These are phyloP conservation scores for Myriosclerotinia duriaeana DNA, from an alignment of 2,329 filamentous ascomycete genomes.

Conservation along the genomic window DNA sequence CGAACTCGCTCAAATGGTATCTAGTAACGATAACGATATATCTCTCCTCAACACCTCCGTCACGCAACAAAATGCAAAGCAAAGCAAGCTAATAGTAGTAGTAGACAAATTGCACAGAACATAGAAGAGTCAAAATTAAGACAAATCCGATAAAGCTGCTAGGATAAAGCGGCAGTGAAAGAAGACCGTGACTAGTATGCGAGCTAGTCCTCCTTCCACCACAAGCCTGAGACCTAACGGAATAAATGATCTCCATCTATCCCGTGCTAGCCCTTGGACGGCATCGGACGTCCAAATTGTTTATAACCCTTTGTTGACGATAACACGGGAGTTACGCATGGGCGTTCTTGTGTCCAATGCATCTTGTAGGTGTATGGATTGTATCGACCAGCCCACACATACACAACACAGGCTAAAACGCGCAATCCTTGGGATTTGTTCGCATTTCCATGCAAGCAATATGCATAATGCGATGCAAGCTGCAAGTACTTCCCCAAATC, in stretches of 20 bases:
- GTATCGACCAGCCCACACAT: not conserved
- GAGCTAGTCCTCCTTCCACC: not conserved
- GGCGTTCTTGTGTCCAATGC: constrained; percentile 19
- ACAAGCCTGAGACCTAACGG: not conserved
- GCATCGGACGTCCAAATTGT: not conserved
- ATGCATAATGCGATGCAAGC: constrained; percentile 14
- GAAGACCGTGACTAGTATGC: not conserved
- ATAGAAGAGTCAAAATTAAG: not conserved
- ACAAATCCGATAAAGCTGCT: not conserved
- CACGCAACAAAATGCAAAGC: not conserved
- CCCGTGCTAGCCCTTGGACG: not conserved
- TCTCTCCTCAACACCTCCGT: constrained; percentile 5
- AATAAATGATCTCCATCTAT: not conserved
- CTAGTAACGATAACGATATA: constrained; percentile 10
- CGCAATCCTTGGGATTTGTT: not conserved
- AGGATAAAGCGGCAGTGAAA: not conserved
- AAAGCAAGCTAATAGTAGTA: not conserved
- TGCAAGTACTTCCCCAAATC: constrained; percentile 9
- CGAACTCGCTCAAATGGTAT: constrained; percentile 11
- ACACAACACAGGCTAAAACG: constrained; percentile 3
- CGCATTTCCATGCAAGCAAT: constrained; percentile 16
- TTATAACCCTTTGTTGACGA: constrained; percentile 1
- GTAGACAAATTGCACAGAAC: not conserved
- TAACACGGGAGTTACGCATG: constrained; percentile 14
- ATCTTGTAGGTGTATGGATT: not conserved